Evolutionary conservation across 495 filamentous ascomycete species (phyloP), one percentile per base, ranked within the genome.

Genomic region (Beverwykella pulmonaria): DNA sequence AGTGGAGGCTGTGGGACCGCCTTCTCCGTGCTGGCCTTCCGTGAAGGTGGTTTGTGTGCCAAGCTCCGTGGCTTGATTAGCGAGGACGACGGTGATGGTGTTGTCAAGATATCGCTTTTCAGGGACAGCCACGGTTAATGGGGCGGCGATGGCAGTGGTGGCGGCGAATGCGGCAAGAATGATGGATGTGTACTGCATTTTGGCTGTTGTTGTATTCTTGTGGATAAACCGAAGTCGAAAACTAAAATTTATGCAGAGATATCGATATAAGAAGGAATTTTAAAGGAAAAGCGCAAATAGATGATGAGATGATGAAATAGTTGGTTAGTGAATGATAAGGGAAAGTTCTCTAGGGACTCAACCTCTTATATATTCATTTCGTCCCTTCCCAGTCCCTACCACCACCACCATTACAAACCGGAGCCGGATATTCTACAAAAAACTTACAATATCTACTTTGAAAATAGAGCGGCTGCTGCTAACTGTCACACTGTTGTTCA

Each of bases 131-230:
- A 4, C 15, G 39, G 20, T 19, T 3, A 22, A 4, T 2, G 29
- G 46, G 17, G 15, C 23, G 2, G 59, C 36, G 14, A 61, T 27
- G 26, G 47, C 48, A 19, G 1, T 27, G 17, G 59, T 20, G 27
- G 36, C 59, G n/a, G 59, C n/a, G 32, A 61, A 26, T 23, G 47
- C 46, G 30, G 59, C n/a, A 20, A 53, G 29, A 47, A 61, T 10
- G 25, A 53, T 22, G 23, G 59, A 34, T 8, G 46, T 36, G 59
- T 52, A 61, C 30, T 61, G 59, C 59, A 61, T 61, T 52, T 20
- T 61, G 39, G 49, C n/a, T 8, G 30, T 57, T 41, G 19, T 17
- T 8, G 32, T 58, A 25, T 9, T 44, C 17, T 34, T 34, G 30
- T 34, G 30, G 30, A 5, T 36, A 19, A 9, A 27, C 6, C 20